Evolutionary conservation across 2,329 filamentous ascomycete genomes (phyloP).

Genomic region (Escovopsis weberi): DNA sequence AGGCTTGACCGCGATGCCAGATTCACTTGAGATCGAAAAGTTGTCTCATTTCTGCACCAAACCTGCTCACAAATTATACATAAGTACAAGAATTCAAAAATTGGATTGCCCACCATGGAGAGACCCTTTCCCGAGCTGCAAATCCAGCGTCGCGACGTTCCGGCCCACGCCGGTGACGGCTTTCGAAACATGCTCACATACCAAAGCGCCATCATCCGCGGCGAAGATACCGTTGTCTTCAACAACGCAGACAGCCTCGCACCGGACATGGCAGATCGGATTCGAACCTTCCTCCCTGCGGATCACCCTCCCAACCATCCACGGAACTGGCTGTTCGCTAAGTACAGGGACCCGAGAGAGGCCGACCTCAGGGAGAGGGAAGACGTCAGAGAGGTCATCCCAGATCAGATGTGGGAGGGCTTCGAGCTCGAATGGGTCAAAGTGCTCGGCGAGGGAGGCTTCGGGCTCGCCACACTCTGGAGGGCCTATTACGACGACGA

Average conservation of each 20-base stretch:
- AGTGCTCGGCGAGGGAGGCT: constrained; percentile 6
- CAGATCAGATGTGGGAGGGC: constrained; percentile 5
- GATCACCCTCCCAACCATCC: not conserved
- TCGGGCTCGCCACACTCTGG: constrained; percentile 7
- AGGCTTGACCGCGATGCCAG: too few relatives aligned
- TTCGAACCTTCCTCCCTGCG: not conserved
- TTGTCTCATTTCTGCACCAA: too few relatives aligned
- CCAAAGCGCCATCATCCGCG: constrained; percentile 5
- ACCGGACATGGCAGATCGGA: not conserved
- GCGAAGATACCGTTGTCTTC: constrained; percentile 4
- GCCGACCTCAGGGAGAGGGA: not conserved
- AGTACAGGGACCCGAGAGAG: not conserved
- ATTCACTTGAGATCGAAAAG: too few relatives aligned
- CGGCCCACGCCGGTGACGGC: not conserved
- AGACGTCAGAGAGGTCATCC: not conserved
- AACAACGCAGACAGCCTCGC: constrained; percentile 2
- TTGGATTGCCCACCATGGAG: not conserved
- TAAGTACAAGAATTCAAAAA: too few relatives aligned
- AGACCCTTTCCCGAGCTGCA: not conserved
- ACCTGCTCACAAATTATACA: too few relatives aligned
- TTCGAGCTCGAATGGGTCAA: constrained; percentile 7
- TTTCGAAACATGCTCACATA: constrained; percentile 2
- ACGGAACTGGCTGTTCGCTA: not conserved
- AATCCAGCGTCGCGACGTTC: not conserved
- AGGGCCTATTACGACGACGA: constrained; percentile 5